These are phyloP conservation scores for Saksenaea oblongispora DNA, from an alignment of 371 early-diverging fungal species.

Conservation along the genomic window DNA sequence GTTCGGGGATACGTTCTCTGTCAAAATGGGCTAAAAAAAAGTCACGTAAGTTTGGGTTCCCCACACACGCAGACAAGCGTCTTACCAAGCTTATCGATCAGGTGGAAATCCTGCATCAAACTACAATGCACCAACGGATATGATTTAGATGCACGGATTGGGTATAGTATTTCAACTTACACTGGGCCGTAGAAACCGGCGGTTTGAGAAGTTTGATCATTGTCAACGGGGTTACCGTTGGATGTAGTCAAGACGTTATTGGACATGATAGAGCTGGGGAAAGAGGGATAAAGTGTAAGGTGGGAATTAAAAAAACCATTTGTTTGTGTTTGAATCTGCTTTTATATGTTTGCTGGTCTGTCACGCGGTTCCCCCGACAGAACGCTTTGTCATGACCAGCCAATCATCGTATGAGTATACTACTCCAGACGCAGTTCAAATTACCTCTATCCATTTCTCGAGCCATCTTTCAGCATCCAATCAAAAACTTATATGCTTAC, in stretches of 20 bases:
- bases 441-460: background rate
- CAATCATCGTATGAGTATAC: background rate
- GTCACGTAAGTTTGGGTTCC: background rate
- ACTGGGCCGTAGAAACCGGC: constrained; percentile 55
- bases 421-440: background rate
- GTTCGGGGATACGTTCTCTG: constrained; percentile 82
- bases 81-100: constrained; percentile 71
- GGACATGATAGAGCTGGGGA: background rate
- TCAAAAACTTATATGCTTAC: background rate
- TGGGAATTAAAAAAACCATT: background rate
- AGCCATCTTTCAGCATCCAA: background rate
- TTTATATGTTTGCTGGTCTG: background rate
- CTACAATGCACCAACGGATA: background rate
- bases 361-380: background rate
- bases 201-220: constrained; percentile 66
- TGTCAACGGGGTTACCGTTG: constrained; percentile 66
- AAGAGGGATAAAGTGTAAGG: background rate
- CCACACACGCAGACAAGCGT: no score
- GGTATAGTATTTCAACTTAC: constrained; percentile 16
- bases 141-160: no score
- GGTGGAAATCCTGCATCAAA: constrained; percentile 70
- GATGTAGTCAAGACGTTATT: constrained; percentile 33
- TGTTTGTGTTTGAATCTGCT: background rate
- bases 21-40: constrained; percentile 66
- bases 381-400: background rate